Evolutionary conservation across 2,329 filamentous ascomycete genomes (phyloP), one percentile per base, ranked within the genome.

Genomic region (Cladophialophora bantiana): DNA sequence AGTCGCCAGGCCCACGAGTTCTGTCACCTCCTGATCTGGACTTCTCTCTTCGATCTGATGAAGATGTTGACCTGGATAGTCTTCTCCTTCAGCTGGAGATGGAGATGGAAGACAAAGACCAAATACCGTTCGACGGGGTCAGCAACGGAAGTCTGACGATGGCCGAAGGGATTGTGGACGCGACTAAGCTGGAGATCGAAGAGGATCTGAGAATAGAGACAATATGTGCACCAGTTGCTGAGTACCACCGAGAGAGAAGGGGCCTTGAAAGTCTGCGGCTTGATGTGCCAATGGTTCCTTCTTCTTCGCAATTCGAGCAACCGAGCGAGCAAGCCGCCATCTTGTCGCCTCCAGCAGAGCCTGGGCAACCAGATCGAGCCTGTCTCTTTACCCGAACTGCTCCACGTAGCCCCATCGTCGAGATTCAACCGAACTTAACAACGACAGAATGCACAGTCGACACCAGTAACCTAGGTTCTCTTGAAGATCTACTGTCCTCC

Each of bases 41-140:
- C 12, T 48, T 59, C n/a, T 18, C 53, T 5, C 31, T 54, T 45
- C 42, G 36, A 5, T 45, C 50, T 7, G 56, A 57, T 7, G 57
- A 67, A 13, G 38, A 42, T 6, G 45, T 59, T 34, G 62, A 62
- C 9, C 13, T 54, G 12, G 66, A 68, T 36, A 50, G 55, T 18
- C 45, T 58, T 12, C 58, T 65, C 26, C 35, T 55, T 9, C 56
- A 61, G 13, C 18, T 65, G 7, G 66, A 68, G 10, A 34, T 26
- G 13, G 38, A 59, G 45, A 68, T 62, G 42, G 10, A 65, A 45
- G 45, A 64, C n/a, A 48, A 42, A 12, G 62, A 52, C 35, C 54
- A 38, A 35, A 55, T 58, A 36, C 20, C 7, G 4, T 58, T 45
- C 10, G 59, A 62, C 15, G 26, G 35, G 15, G 9, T 40, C 13